Evolutionary conservation across 495 filamentous ascomycete genomes (phyloP), one percentile per base, ranked within the genome.

Genomic region (Rhypophila decipiens): DNA sequence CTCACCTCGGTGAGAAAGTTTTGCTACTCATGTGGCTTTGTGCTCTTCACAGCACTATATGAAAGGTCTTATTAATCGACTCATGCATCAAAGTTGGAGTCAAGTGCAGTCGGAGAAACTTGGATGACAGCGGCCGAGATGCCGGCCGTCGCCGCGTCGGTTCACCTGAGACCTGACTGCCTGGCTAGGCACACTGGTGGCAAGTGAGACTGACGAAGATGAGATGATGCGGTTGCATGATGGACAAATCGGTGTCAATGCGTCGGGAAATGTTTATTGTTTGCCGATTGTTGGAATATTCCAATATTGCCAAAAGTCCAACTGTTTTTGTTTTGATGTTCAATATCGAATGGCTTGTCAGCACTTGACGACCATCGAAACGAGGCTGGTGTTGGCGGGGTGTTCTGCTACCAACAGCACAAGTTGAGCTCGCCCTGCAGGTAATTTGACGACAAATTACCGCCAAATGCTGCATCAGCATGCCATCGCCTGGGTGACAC

Each of bases 311-410:
- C n/a, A n/a, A n/a, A n/a, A n/a, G n/a, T n/a, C n/a, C 31, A 35
- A 35, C 31, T 38, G 17, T 2, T 38, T 38, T n/a, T 9, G 20
- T n/a, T n/a, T 17, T n/a, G 11, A 19, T 19, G 39, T 23, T 7
- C 29, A 13, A 13, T 33, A 13, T 9, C 35, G 5, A 37, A 9
- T 5, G 5, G 35, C 8, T 17, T 11, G 35, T 9, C 8, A 40
- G 20, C 9, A 74, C 73, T 3, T 40, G 55, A 19, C 19, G 24
- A 20, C 0, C 10, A 7, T 33, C 24, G 43, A 46, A 46, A 46
- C 43, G n/a, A 11, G 18, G 10, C 21, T 15, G 36, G 43, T 34
- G 27, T 46, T 5, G 18, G 20, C 24, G 22, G 11, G 24, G 20
- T 17, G 17, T 37, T 23, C 43, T 46, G 24, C 42, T 9, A 46